Percentiles rank a stretch among this genome's conserved stretches.
Conservation (phyloP, 2,329 filamentous ascomycete genomes). For the Sclerotinia minor region DNA sequence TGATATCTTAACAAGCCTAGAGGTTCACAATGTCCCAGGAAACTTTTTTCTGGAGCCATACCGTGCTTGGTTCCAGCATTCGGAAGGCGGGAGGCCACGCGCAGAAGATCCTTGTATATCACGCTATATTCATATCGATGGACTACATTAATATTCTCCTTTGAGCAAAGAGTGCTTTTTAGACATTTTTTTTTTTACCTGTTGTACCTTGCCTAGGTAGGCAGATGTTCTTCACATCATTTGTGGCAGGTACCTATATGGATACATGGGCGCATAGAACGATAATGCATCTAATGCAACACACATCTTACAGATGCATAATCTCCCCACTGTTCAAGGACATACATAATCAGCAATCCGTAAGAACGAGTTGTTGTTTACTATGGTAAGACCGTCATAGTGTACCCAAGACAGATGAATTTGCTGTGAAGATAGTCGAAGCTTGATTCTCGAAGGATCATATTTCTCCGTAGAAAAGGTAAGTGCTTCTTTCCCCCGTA, state of each 20-base stretch:
- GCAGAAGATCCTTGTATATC: constrained; percentile 32
- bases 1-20: constrained; percentile 16
- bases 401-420: not conserved
- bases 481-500: constrained; percentile 3
- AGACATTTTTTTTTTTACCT: constrained; percentile 8
- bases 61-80: constrained; percentile 27
- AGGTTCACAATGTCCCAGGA: constrained; percentile 26
- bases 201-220: constrained; percentile 14
- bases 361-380: not conserved
- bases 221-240: constrained; percentile 15
- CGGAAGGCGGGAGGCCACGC: constrained; percentile 37
- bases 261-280: constrained; percentile 13
- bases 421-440: not conserved
- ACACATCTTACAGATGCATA: constrained; percentile 20
- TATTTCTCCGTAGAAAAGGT: not conserved
- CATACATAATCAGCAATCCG: not conserved
- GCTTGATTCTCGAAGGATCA: not conserved
- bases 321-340: constrained; percentile 6
- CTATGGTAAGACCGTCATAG: not conserved
- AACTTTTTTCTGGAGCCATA: constrained; percentile 27
- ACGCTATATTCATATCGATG: constrained; percentile 33
- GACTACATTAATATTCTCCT: constrained; percentile 13
- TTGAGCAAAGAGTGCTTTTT: constrained; percentile 22
- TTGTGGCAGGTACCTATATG: constrained; percentile 5
- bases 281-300: constrained; percentile 20